A percentile compares a stretch with the other conserved stretches of the same genome.
Conservation (phyloP, 805 yeast species). For the Candida sakaeoensis region DNA sequence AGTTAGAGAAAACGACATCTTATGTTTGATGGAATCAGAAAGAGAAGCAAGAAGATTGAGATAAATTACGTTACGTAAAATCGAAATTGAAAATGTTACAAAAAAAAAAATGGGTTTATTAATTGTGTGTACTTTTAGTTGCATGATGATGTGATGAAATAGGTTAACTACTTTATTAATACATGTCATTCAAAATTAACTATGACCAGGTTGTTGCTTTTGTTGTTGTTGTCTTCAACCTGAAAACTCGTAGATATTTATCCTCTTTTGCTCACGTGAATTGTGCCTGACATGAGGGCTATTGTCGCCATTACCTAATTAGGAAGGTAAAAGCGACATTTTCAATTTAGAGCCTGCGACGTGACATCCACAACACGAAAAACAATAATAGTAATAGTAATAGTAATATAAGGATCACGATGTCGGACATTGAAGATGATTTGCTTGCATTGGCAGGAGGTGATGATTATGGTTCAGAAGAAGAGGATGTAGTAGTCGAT, state of each 20-base stretch:
- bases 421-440: conserved; percentile 93
- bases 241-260: too few species aligned
- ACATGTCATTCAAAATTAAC: conserved; percentile 8
- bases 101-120: conserved; percentile 2
- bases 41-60: conserved; percentile 58
- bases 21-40: conserved; percentile 99
- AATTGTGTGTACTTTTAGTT: conserved; percentile 7
- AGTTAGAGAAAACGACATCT: conserved; percentile 75
- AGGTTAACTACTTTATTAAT: conserved; percentile 6
- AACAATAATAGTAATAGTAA: neutral
- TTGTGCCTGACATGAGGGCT: too few species aligned
- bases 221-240: too few species aligned
- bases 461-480: conserved; percentile 27
- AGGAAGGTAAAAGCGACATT: too few species aligned
- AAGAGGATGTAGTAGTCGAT: conserved; percentile 17
- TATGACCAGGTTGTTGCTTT: neutral
- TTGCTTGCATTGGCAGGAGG: conserved; percentile 89
- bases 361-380: neutral
- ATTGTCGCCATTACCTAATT: too few species aligned
- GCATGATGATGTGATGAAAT: conserved; percentile 7
- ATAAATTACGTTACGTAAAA: conserved; percentile 4
- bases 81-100: neutral
- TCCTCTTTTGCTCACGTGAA: neutral
- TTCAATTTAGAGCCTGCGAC: too few species aligned
- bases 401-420: too few species aligned